Percentiles rank a stretch among this genome's conserved stretches.
Conservation (phyloP, 1,284 basidiomycete species). For the Boletus smithii region DNA sequence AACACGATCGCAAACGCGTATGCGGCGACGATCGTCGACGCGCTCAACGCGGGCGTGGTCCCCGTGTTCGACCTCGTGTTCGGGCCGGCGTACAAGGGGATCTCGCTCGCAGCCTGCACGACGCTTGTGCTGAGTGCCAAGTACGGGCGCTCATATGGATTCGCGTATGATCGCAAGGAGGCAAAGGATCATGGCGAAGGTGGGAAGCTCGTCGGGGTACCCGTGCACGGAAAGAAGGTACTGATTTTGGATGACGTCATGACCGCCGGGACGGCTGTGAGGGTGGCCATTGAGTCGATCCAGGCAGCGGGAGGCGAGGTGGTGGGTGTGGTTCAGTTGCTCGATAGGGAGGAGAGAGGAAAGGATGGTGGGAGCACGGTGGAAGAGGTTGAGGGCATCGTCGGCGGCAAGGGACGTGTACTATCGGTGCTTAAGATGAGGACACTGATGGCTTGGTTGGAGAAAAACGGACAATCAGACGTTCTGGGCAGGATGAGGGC, state of each 20-base stretch:
- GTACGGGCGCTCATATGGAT: conserved; percentile 69
- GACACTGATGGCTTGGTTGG: conserved; percentile 84
- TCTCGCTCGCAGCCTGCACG: conserved; percentile 89
- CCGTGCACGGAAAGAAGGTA: conserved; percentile 76
- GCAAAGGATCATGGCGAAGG: conserved; percentile 96
- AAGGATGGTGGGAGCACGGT: conserved; percentile 70
- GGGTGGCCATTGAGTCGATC: conserved; percentile 77
- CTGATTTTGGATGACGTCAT: conserved; percentile 96
- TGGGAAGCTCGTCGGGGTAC: conserved; percentile 87
- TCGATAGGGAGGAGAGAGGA: conserved; percentile 90
- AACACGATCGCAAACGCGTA: conserved; percentile 83
- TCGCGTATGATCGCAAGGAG: conserved; percentile 95
- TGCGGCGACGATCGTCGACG: conserved; percentile 67
- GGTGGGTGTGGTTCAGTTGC: conserved; percentile 86
- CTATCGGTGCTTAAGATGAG: conserved; percentile 79
- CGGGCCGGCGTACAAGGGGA: conserved; percentile 98
- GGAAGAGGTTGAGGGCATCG: conserved; percentile 78
- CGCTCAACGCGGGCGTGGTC: conserved; percentile 44
- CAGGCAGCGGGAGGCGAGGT: conserved; percentile 67
- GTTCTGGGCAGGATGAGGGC: conserved; percentile 75
- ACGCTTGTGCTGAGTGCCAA: conserved; percentile 72
- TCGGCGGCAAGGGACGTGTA: conserved; percentile 63
- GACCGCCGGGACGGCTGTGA: conserved; percentile 91
- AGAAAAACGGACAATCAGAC: conserved; percentile 60
- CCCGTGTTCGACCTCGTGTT: conserved; percentile 88